A percentile compares a stretch with the other conserved stretches of the same genome.
Conservation (phyloP, 495 filamentous ascomycete genomes). For the Pyrenopolyporus hunteri region DNA sequence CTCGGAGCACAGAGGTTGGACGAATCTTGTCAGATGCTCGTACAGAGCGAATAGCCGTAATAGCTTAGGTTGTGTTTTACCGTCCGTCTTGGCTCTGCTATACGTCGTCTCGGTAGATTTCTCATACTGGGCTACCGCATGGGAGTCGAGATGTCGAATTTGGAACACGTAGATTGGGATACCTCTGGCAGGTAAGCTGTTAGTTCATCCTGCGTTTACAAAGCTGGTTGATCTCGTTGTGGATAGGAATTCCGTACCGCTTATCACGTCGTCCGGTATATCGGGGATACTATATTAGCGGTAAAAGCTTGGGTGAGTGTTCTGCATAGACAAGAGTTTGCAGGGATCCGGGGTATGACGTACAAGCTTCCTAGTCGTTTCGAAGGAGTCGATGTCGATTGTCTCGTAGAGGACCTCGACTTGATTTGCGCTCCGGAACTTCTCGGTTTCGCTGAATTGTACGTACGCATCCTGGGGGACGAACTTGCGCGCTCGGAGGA, state of each 20-base stretch:
- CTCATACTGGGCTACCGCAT: constrained; percentile 79
- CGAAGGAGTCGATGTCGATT: constrained; percentile 81
- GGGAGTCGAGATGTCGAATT: constrained; percentile 78
- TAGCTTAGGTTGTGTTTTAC: constrained; percentile 69
- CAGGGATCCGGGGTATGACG: constrained; percentile 30
- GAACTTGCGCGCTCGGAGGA: constrained; percentile 79
- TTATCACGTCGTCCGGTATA: constrained; percentile 88
- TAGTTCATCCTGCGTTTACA: background rate
- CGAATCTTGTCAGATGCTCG: constrained; percentile 86
- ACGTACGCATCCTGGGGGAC: constrained; percentile 72
- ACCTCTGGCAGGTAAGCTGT: constrained; percentile 57
- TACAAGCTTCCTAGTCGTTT: constrained; percentile 77
- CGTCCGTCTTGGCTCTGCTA: constrained; percentile 60
- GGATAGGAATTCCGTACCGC: constrained; percentile 37
- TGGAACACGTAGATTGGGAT: constrained; percentile 91
- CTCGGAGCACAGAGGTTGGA: constrained; percentile 79
- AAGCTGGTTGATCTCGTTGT: background rate
- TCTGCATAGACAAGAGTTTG: background rate
- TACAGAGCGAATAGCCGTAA: constrained; percentile 86
- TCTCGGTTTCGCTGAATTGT: constrained; percentile 88
- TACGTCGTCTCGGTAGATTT: constrained; percentile 59
- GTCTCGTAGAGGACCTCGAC: constrained; percentile 76
- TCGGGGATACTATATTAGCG: constrained; percentile 82
- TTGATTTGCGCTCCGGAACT: constrained; percentile 81
- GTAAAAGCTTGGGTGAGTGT: constrained; percentile 9